phyloP scores from a whole-genome alignment of 495 filamentous ascomycete genomes.

The Penicillium bialowiezense region DNA sequence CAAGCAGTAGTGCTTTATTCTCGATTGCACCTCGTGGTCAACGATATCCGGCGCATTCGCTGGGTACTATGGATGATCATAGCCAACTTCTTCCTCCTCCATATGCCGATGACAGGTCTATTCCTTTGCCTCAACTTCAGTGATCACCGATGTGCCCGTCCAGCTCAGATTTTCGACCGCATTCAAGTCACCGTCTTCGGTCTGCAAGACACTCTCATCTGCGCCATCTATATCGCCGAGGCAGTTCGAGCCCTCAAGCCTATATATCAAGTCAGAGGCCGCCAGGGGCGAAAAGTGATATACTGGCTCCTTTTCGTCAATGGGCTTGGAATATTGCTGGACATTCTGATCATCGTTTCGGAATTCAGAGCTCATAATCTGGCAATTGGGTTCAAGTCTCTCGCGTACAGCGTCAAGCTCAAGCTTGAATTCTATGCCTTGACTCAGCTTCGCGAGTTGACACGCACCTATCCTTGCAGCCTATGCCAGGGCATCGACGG shows the following conservation, averaged over 20 bases:
- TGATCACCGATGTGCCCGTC: constrained; percentile 21
- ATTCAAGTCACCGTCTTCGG: constrained; percentile 55
- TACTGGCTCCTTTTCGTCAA: constrained; percentile 53
- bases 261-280: constrained; percentile 23
- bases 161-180: constrained; percentile 47
- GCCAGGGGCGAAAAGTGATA: constrained; percentile 35
- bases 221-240: constrained; percentile 52
- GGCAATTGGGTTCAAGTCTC: constrained; percentile 47
- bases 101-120: constrained; percentile 49
- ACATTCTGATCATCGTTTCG: constrained; percentile 47
- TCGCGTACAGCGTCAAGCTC: constrained; percentile 59
- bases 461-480: constrained; percentile 6
- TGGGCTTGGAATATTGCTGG: constrained; percentile 45
- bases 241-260: constrained; percentile 29
- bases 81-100: constrained; percentile 43
- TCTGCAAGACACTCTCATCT: constrained; percentile 56
- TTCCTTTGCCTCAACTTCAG: constrained; percentile 34
- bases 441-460: constrained; percentile 15
- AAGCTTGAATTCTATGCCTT: constrained; percentile 60
- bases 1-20: constrained; percentile 66
- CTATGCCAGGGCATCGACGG: not conserved
- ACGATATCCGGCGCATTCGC: constrained; percentile 24
- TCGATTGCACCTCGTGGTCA: constrained; percentile 56
- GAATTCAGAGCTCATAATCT: constrained; percentile 46
- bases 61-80: constrained; percentile 55